phyloP scores from a whole-genome alignment of 805 yeast genomes.

The Candida ipomoeae region DNA sequence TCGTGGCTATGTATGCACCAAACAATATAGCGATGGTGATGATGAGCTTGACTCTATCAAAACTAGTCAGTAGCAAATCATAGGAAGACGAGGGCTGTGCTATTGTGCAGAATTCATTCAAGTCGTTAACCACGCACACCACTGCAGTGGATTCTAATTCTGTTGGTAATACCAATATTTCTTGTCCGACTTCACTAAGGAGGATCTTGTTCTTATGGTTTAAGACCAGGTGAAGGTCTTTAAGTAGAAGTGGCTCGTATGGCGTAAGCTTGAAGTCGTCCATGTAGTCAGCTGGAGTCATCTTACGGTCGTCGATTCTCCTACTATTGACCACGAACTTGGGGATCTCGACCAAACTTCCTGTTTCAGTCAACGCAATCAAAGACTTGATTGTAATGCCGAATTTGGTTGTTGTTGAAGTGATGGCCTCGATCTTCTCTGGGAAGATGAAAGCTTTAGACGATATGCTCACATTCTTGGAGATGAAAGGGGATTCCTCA shows the following conservation, averaged over 20 bases:
- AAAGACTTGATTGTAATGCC: constrained; percentile 70
- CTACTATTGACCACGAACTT: constrained; percentile 65
- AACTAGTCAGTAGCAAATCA: constrained; percentile 65
- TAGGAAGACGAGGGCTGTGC: constrained; percentile 80
- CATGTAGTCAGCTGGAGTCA: constrained; percentile 48
- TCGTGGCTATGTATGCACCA: constrained; percentile 43
- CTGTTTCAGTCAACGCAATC: constrained; percentile 52
- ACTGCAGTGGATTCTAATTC: constrained; percentile 78
- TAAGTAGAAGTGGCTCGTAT: constrained; percentile 59
- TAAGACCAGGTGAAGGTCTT: constrained; percentile 25
- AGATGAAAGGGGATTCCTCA: constrained; percentile 32
- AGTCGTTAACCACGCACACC: constrained; percentile 54
- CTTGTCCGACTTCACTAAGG: constrained; percentile 8
- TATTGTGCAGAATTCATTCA: constrained; percentile 72
- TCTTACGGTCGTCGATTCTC: constrained; percentile 53
- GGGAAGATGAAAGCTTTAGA: constrained; percentile 62
- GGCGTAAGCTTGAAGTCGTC: constrained; percentile 56
- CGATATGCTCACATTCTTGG: constrained; percentile 44
- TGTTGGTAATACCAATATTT: constrained; percentile 42
- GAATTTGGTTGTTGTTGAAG: constrained; percentile 53
- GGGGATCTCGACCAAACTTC: constrained; percentile 68
- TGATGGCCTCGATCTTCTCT: constrained; percentile 48
- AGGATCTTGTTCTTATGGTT: constrained; percentile 36
- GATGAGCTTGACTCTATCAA: constrained; percentile 62
- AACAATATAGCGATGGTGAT: constrained; percentile 54